These are phyloP conservation scores for Amylocarpus encephaloides DNA, from an alignment of 2,329 filamentous ascomycete species.

Conservation along the genomic window DNA sequence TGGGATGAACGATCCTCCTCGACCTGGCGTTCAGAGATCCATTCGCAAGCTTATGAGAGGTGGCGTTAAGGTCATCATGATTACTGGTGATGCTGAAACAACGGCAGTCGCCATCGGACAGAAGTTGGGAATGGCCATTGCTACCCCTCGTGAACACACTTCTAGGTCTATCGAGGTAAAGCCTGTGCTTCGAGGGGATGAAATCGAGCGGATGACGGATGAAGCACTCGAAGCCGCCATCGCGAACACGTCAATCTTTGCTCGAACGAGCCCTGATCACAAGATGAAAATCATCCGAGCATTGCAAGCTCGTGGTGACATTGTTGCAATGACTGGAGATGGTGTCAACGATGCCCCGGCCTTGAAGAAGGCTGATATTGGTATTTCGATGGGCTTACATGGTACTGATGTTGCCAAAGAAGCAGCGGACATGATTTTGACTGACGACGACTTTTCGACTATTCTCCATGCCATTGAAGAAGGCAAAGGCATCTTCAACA, in stretches of 20 bases:
- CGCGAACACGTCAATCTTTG: constrained; percentile 86
- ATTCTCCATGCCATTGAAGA: constrained; percentile 96
- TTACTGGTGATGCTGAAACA: constrained; percentile 92
- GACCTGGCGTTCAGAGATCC: constrained; percentile 81
- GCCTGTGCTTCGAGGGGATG: constrained; percentile 77
- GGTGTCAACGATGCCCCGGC: constrained; percentile 97
- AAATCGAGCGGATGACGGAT: constrained; percentile 89
- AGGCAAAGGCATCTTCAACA: constrained; percentile 98
- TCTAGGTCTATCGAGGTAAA: constrained; percentile 54
- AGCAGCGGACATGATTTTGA: constrained; percentile 88
- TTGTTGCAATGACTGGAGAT: constrained; percentile 98
- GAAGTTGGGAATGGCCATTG: constrained; percentile 89
- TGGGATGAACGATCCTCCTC: constrained; percentile 94
- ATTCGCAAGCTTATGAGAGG: constrained; percentile 88
- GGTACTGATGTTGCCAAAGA: constrained; percentile 98
- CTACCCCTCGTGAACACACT: constrained; percentile 44
- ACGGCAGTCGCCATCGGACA: constrained; percentile 90
- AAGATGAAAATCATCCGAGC: constrained; percentile 96
- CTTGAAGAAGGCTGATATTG: constrained; percentile 94
- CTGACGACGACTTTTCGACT: constrained; percentile 82
- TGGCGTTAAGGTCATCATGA: constrained; percentile 97
- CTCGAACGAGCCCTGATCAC: constrained; percentile 91
- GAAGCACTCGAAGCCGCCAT: constrained; percentile 79
- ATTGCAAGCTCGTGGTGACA: constrained; percentile 85
- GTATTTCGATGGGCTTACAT: constrained; percentile 90